A percentile compares a stretch with the other conserved stretches of the same genome.
These are phyloP conservation scores for Tuber magnatum DNA, from an alignment of 495 filamentous ascomycete genomes.

Conservation along the genomic window DNA sequence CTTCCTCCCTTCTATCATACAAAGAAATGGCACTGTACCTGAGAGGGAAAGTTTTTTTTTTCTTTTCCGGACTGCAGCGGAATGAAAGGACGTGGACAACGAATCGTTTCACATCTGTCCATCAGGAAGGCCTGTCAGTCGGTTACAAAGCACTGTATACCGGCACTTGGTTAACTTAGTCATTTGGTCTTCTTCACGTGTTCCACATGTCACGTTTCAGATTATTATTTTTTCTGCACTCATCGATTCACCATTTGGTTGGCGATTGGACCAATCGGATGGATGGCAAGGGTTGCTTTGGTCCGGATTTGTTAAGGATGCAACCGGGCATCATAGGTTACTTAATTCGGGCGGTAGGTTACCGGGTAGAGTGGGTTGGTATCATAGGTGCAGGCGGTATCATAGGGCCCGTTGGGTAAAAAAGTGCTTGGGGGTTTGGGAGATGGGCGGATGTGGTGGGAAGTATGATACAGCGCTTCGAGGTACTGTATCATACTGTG, in stretches of 20 bases:
- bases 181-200: not conserved
- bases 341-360: not conserved
- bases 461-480: not conserved
- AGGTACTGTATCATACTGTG: too few species aligned
- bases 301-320: not conserved
- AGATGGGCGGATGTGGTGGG: not conserved
- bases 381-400: not conserved
- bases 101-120: not conserved
- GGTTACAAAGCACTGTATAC: not conserved
- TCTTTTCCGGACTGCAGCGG: not conserved
- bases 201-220: conserved; percentile 1
- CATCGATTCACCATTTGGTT: not conserved
- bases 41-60: not conserved
- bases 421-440: not conserved
- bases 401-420: too few species aligned
- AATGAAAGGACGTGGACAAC: not conserved
- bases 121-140: not conserved
- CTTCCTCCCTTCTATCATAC: not conserved
- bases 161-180: not conserved
- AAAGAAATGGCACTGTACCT: not conserved
- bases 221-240: not conserved
- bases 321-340: not conserved
- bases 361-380: not conserved
- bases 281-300: not conserved
- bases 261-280: not conserved